Percentiles rank a stretch among this genome's conserved stretches.
phyloP scores from a whole-genome alignment of 2,329 filamentous ascomycete genomes.

The Lasiodiplodia citricola region DNA sequence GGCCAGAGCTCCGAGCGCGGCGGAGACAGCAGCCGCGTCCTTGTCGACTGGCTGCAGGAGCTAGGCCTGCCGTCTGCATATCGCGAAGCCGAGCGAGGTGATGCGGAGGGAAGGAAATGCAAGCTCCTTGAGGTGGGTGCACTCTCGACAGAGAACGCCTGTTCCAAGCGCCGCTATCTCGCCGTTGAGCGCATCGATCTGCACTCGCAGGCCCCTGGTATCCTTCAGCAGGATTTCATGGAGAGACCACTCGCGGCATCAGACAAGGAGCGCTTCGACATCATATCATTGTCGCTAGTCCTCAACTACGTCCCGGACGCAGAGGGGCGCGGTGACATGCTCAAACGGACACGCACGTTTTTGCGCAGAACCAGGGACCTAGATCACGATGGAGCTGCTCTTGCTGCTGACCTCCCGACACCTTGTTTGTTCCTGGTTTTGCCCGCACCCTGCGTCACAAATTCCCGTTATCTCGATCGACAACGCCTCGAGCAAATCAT shows the following conservation, averaged over 20 bases:
- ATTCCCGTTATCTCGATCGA: slow-evolving; percentile 88
- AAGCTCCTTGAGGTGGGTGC: slow-evolving; percentile 88
- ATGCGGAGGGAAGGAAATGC: slow-evolving; percentile 41
- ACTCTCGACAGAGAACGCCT: slow-evolving; percentile 82
- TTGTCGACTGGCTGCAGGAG: slow-evolving; percentile 63
- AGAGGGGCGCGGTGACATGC: slow-evolving; percentile 79
- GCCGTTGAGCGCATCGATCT: slow-evolving; percentile 85
- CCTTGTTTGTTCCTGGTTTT: slow-evolving; percentile 87
- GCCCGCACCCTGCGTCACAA: slow-evolving; percentile 83
- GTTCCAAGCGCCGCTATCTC: slow-evolving; percentile 72
- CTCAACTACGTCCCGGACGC: slow-evolving; percentile 92
- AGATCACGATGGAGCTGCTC: slow-evolving; percentile 28
- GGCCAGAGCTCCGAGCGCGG: slow-evolving; percentile 66
- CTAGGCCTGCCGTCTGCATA: slow-evolving; percentile 17
- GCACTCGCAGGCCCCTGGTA: slow-evolving; percentile 81
- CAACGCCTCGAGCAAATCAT: slow-evolving; percentile 73
- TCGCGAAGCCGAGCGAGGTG: slow-evolving; percentile 23
- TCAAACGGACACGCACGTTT: slow-evolving; percentile 52
- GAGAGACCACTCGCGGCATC: slow-evolving; percentile 72
- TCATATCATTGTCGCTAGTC: slow-evolving; percentile 90
- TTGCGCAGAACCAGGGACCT: slow-evolving; percentile 32
- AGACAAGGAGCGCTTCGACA: slow-evolving; percentile 74
- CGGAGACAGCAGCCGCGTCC: slow-evolving; percentile 66
- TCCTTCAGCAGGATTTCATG: slow-evolving; percentile 94
- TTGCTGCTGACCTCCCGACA: slow-evolving; percentile 46